A percentile compares a stretch with the other conserved stretches of the same genome.
Conservation (phyloP, 495 filamentous ascomycete genomes). For the Neurospora sp. region DNA sequence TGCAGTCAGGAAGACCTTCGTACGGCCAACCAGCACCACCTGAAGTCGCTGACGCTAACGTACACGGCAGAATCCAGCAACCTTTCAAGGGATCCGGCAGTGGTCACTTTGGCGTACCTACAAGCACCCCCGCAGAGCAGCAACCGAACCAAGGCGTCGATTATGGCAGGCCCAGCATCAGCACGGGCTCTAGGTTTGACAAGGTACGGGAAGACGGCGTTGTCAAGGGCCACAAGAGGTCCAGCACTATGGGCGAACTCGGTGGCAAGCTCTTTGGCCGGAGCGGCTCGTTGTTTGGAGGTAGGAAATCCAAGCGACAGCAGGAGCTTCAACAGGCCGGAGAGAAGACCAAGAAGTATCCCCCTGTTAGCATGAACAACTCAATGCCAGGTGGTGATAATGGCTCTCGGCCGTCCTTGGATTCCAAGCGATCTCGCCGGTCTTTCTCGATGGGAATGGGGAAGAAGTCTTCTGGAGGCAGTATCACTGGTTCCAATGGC, state of each 20-base stretch:
- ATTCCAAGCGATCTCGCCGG: constrained; percentile 56
- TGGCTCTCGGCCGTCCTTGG: constrained; percentile 61
- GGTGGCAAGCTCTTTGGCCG: constrained; percentile 70
- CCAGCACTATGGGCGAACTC: constrained; percentile 77
- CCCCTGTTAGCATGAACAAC: constrained; percentile 69
- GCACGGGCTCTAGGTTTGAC: constrained; percentile 40
- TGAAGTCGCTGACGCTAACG: constrained; percentile 81
- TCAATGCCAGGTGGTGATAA: constrained; percentile 32
- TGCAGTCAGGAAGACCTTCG: constrained; percentile 71
- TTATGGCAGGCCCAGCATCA: constrained; percentile 52
- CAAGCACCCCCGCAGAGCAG: constrained; percentile 52
- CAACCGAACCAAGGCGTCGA: constrained; percentile 25
- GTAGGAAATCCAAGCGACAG: constrained; percentile 36
- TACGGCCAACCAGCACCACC: constrained; percentile 86
- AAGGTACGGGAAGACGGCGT: constrained; percentile 23
- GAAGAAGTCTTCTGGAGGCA: constrained; percentile 54
- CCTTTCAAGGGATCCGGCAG: constrained; percentile 61
- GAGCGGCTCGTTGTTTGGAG: constrained; percentile 67
- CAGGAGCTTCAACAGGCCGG: constrained; percentile 28
- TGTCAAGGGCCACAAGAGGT: constrained; percentile 73
- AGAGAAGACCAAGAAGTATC: constrained; percentile 52
- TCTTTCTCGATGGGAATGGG: constrained; percentile 66
- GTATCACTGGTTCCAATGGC: constrained; percentile 39
- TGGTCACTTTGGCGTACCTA: constrained; percentile 56
- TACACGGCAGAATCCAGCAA: constrained; percentile 80